Evolutionary conservation across 73 alveolate species (phyloP).

Genomic region (Tetrahymena malaccensis): DNA sequence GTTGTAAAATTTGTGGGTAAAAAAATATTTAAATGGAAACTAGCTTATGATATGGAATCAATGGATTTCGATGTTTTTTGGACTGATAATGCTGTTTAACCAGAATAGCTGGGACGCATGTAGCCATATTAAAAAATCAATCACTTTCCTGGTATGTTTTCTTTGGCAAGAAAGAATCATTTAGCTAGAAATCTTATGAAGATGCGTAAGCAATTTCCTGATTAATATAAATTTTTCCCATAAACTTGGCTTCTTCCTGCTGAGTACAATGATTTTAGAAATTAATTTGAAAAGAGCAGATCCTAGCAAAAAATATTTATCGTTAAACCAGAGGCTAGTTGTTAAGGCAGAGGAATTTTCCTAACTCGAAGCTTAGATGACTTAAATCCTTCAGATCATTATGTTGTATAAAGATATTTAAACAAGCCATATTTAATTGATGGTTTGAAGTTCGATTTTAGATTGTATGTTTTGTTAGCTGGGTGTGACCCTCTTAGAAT

Average conservation of each 20-base stretch:
- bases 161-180: conserved; percentile 82
- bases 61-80: conserved; percentile 59
- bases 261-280: conserved; percentile 45
- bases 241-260: conserved; percentile 77
- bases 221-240: conserved; percentile 69
- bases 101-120: conserved; percentile 51
- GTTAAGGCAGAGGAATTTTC: conserved; percentile 93
- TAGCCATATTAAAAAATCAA: conserved; percentile 75
- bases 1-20: conserved; percentile 67
- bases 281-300: conserved; percentile 29
- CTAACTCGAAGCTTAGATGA: conserved; percentile 70
- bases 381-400: conserved; percentile 73
- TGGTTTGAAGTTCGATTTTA: conserved; percentile 88
- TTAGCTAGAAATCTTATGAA: conserved; percentile 74
- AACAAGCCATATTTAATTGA: conserved; percentile 83
- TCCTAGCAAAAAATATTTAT: conserved; percentile 49
- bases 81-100: conserved; percentile 59
- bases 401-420: conserved; percentile 84
- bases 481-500: conserved; percentile 83
- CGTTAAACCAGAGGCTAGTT: conserved; percentile 89
- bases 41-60: conserved; percentile 14
- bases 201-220: conserved; percentile 59
- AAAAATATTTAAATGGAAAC: conserved; percentile 46
- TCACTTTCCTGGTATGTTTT: conserved; percentile 87
- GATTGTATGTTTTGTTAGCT: conserved; percentile 82